Conservation (phyloP, 2,329 filamentous ascomycete genomes). For the Colletotrichum tabaci region DNA sequence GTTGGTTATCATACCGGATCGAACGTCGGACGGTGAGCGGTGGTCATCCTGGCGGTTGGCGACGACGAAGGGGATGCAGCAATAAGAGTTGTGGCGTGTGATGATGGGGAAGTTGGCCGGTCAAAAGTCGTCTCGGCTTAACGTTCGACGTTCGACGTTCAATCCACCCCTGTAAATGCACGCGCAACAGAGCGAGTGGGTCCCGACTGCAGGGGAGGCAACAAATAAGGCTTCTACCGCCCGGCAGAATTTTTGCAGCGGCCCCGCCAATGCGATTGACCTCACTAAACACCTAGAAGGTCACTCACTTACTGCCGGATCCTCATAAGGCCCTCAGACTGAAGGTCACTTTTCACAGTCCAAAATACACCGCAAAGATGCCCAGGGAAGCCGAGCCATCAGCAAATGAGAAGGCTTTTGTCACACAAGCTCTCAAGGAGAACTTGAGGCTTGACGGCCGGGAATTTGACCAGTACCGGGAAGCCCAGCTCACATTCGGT, state of each 20-base stretch:
- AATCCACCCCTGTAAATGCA: constrained; percentile 16
- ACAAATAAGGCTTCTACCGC: constrained; percentile 56
- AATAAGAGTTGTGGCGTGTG: neutral
- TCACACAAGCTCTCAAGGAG: constrained; percentile 85
- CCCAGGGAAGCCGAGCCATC: constrained; percentile 94
- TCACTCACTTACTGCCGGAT: constrained; percentile 16
- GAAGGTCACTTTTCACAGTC: constrained; percentile 43
- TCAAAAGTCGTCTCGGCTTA: constrained; percentile 10
- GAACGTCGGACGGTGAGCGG: constrained; percentile 89
- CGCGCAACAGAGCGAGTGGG: constrained; percentile 22
- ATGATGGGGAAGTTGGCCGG: constrained; percentile 14
- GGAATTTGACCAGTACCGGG: constrained; percentile 83
- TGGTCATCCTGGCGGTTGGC: constrained; percentile 67
- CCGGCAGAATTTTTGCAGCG: constrained; percentile 63
- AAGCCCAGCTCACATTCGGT: constrained; percentile 84
- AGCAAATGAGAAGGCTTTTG: constrained; percentile 88
- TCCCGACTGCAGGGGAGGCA: constrained; percentile 25
- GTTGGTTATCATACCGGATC: constrained; percentile 78
- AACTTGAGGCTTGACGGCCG: constrained; percentile 89
- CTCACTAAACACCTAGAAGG: constrained; percentile 40
- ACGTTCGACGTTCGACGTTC: neutral
- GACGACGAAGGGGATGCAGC: neutral
- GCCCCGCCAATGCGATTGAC: constrained; percentile 42
- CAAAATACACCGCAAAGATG: constrained; percentile 68
- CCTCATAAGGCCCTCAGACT: constrained; percentile 17